A percentile compares a stretch with the other conserved stretches of the same genome.
Conservation (phyloP, 257 asterid species). For the Solanum arcanum region DNA sequence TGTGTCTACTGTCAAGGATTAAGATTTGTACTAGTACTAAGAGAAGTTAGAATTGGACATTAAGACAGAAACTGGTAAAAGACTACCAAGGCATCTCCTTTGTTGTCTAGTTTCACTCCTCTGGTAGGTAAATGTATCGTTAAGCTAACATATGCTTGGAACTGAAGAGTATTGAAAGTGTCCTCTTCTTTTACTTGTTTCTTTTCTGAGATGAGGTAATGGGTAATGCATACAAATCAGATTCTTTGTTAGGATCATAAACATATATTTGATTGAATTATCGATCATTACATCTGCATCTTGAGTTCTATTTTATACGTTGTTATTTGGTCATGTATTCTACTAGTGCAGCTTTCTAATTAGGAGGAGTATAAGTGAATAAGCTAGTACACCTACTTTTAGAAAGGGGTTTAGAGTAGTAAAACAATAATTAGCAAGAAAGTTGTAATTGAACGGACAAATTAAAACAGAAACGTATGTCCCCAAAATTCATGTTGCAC, state of each 20-base stretch:
- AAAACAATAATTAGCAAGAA: background rate
- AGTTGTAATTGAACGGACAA: background rate
- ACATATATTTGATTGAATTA: background rate
- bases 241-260: background rate
- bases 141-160: background rate
- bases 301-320: background rate
- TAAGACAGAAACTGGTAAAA: no score
- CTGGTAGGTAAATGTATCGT: background rate
- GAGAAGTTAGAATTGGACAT: no score
- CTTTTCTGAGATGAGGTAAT: background rate
- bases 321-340: background rate
- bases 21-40: slow-evolving; percentile 11
- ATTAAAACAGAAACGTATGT: background rate
- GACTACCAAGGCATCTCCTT: no score
- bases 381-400: background rate
- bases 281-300: background rate
- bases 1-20: background rate
- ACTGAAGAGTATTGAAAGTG: no score
- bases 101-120: no score
- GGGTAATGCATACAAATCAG: background rate
- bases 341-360: background rate
- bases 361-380: background rate
- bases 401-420: background rate
- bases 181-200: no score
- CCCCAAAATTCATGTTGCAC: background rate